Evolutionary conservation across 2,329 filamentous ascomycete genomes (phyloP), one percentile per base, ranked within the genome.

Genomic region (Alternaria postmessia): DNA sequence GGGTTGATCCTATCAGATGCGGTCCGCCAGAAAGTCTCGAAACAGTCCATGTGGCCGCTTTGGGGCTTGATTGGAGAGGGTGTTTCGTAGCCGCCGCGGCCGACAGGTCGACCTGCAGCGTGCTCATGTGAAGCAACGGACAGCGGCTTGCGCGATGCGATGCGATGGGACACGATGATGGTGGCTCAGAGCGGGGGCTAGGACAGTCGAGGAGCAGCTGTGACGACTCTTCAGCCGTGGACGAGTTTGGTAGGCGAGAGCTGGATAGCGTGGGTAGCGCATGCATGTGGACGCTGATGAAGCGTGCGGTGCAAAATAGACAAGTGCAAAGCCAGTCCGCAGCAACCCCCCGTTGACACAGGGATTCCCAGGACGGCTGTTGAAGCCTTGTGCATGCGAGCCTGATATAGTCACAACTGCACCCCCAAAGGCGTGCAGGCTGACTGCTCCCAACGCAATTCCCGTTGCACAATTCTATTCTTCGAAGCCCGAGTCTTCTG

Each of bases 61-160:
- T 20, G 24, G 39, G 44, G 53, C 48, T 14, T 68, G 67, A 74
- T 75, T 75, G 73, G 73, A 48, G 48, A 59, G 8, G 53, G 59
- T 73, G 73, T 75, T 75, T 74, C 57, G 44, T 71, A 75, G 64
- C 64, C 73, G 71, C 73, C 61, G 64, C 54, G 59, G 56, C 49
- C 61, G 63, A 61, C 63, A 54, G 59, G 53, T 43, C 41, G 38
- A 39, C 57, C 49, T 64, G 57, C 63, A 63, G 65, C 65, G 63
- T 65, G 62, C 66, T 51, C 53, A 56, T 70, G 59, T 62, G 59
- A 47, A 55, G 59, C 59, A 53, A 39, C 39, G 20, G 39, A 42
- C 39, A 42, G 39, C 59, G 59, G 59, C 59, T 62, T 59, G 67
- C 67, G 70, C 70, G 68, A 72, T 71, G 64, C 64, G 62, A 65